phyloP scores from a whole-genome alignment of 345 rosid species.

The Syzygium aromaticum region DNA sequence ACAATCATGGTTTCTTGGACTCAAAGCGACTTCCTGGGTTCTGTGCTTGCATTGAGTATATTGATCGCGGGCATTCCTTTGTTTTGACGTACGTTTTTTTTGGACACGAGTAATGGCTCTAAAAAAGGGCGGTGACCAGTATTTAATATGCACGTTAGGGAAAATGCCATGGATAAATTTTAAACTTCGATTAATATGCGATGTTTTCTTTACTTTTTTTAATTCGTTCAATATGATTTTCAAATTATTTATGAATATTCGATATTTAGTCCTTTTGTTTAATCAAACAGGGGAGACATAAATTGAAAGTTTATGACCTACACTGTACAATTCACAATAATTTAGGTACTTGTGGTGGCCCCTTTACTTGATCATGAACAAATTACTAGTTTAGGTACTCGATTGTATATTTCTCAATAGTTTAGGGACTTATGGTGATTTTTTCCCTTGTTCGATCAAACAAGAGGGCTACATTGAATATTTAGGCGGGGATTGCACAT shows the following conservation, averaged over 20 bases:
- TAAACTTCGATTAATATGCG: fast-evolving
- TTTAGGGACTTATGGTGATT: background rate
- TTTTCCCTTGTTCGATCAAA: no score
- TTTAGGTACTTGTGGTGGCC: background rate
- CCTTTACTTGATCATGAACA: background rate
- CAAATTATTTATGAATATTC: background rate
- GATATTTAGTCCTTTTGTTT: background rate
- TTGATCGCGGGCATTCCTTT: background rate
- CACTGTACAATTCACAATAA: background rate
- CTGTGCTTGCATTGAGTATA: background rate
- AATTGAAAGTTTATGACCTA: background rate
- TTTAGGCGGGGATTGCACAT: no score
- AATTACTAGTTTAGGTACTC: background rate
- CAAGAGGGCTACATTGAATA: no score
- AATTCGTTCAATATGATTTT: background rate
- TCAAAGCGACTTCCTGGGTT: background rate
- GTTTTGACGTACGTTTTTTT: background rate
- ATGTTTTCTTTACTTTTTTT: background rate
- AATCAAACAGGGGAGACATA: background rate
- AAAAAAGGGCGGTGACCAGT: background rate
- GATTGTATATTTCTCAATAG: background rate
- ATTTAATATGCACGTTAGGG: background rate
- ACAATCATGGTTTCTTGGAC: background rate
- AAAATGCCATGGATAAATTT: background rate
- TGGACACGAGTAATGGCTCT: background rate